phyloP scores from a whole-genome alignment of 768 basidiomycete genomes.

The Boletus subcaerulescens region DNA sequence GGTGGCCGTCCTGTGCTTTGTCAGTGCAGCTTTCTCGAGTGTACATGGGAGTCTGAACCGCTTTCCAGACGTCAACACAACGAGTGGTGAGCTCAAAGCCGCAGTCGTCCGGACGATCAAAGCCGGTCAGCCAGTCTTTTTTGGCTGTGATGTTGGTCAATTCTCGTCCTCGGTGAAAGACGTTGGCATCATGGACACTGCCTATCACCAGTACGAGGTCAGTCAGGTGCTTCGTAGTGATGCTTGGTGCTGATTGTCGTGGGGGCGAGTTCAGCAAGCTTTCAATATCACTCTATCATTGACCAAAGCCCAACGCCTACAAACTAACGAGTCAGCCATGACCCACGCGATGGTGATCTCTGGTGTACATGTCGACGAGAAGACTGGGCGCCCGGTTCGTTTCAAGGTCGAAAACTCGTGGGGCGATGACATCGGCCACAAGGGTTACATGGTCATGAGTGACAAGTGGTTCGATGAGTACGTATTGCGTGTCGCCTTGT shows the following conservation, averaged over 20 bases:
- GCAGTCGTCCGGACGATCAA: slow-evolving; percentile 84
- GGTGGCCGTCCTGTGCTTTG: slow-evolving; percentile 82
- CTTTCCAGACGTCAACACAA: slow-evolving; percentile 80
- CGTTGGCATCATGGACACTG: slow-evolving; percentile 84
- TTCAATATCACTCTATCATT: slow-evolving; percentile 80
- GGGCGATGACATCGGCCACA: slow-evolving; percentile 73
- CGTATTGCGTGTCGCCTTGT: slow-evolving; percentile 28
- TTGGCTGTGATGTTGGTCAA: slow-evolving; percentile 95
- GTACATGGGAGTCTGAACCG: neutral
- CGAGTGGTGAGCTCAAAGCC: slow-evolving; percentile 76
- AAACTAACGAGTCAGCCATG: slow-evolving; percentile 84
- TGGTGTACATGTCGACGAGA: slow-evolving; percentile 80
- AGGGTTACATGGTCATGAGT: slow-evolving; percentile 92
- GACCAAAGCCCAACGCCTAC: slow-evolving; percentile 82
- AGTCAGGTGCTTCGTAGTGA: neutral
- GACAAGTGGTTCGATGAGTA: slow-evolving; percentile 91
- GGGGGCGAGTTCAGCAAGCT: slow-evolving; percentile 49
- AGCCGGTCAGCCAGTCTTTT: slow-evolving; percentile 88
- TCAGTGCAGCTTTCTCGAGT: slow-evolving; percentile 35
- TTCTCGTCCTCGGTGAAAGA: slow-evolving; percentile 56
- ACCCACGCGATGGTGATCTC: slow-evolving; percentile 90
- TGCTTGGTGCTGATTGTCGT: slow-evolving; percentile 3
- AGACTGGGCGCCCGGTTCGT: slow-evolving; percentile 68
- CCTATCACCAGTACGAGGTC: slow-evolving; percentile 80
- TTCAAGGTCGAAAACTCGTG: slow-evolving; percentile 98